Percentiles rank a stretch among this genome's conserved stretches.
These are phyloP conservation scores for Fusarium subtropicale DNA, from an alignment of 2,329 filamentous ascomycete genomes.

Conservation along the genomic window DNA sequence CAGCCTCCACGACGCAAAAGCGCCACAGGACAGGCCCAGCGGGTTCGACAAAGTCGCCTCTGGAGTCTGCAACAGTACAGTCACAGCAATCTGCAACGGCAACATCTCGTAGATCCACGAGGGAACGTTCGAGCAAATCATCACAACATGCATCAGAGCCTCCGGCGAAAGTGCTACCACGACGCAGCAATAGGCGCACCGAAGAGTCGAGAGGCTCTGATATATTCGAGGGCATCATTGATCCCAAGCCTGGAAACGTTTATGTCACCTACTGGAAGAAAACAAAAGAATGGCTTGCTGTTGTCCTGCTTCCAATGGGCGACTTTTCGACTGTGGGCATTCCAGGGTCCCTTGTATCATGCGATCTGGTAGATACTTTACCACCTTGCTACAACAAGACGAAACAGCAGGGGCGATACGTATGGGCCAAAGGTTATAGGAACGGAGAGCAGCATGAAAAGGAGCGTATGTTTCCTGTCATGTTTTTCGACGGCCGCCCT, in stretches of 20 bases:
- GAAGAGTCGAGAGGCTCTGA: background rate
- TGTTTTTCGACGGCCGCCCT: constrained; percentile 38
- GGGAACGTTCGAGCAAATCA: background rate
- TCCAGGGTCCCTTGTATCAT: constrained; percentile 3
- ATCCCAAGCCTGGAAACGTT: constrained; percentile 8
- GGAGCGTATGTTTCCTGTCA: constrained; percentile 35
- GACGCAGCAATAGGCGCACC: background rate
- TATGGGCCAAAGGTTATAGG: constrained; percentile 26
- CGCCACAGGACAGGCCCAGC: background rate
- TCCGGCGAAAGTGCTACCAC: background rate
- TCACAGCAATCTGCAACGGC: background rate
- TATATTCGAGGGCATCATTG: constrained; percentile 6
- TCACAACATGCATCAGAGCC: background rate
- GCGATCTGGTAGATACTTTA: background rate
- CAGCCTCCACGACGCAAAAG: background rate
- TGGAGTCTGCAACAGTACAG: background rate
- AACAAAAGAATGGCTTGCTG: constrained; percentile 19
- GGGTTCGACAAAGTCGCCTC: background rate
- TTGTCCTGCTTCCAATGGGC: constrained; percentile 12
- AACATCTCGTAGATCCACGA: background rate
- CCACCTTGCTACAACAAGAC: constrained; percentile 4
- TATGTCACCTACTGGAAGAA: constrained; percentile 17
- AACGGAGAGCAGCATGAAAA: constrained; percentile 7
- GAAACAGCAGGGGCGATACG: background rate
- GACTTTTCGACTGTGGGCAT: constrained; percentile 7